Conservation (phyloP, 768 basidiomycete species). For the Pleurotus pulmonarius region DNA sequence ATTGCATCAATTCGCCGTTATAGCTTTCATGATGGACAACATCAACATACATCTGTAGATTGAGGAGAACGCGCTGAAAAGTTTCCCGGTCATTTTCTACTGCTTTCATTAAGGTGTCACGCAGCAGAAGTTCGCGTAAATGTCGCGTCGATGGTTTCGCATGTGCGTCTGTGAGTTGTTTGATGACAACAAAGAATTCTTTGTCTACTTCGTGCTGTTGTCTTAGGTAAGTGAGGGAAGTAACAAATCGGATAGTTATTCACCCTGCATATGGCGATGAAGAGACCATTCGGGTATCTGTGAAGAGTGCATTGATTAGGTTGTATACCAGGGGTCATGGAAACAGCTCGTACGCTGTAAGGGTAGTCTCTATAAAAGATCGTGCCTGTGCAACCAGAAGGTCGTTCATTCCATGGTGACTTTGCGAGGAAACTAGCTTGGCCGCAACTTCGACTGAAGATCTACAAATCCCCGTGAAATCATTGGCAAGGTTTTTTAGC, state of each 20-base stretch:
- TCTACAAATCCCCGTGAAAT: slow-evolving; percentile 25
- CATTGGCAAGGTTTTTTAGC: background rate
- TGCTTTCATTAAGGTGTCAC: slow-evolving; percentile 47
- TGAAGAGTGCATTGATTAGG: background rate
- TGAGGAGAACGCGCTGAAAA: slow-evolving; percentile 53
- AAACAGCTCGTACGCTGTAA: slow-evolving; percentile 38
- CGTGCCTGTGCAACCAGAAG: slow-evolving; percentile 51
- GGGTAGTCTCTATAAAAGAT: slow-evolving; percentile 47
- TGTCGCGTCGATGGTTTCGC: slow-evolving; percentile 27
- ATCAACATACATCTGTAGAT: slow-evolving; percentile 56
- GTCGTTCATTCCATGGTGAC: slow-evolving; percentile 50
- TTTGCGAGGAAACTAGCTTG: slow-evolving; percentile 43
- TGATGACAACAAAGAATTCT: slow-evolving; percentile 52
- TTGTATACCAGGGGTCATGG: background rate
- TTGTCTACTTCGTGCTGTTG: slow-evolving; percentile 40
- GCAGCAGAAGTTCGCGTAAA: slow-evolving; percentile 49
- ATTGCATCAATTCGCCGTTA: slow-evolving; percentile 47
- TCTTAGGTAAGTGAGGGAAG: background rate
- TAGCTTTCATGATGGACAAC: slow-evolving; percentile 52
- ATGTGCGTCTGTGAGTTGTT: slow-evolving; percentile 37
- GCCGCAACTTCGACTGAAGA: slow-evolving; percentile 50
- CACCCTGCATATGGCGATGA: slow-evolving; percentile 58
- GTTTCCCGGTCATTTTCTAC: slow-evolving; percentile 45
- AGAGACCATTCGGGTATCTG: slow-evolving; percentile 59
- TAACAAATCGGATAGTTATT: slow-evolving; percentile 9